Percentiles rank a stretch among this genome's conserved stretches.
These are phyloP conservation scores for Saitozyma podzolica DNA, from an alignment of 768 basidiomycete genomes.

Conservation along the genomic window DNA sequence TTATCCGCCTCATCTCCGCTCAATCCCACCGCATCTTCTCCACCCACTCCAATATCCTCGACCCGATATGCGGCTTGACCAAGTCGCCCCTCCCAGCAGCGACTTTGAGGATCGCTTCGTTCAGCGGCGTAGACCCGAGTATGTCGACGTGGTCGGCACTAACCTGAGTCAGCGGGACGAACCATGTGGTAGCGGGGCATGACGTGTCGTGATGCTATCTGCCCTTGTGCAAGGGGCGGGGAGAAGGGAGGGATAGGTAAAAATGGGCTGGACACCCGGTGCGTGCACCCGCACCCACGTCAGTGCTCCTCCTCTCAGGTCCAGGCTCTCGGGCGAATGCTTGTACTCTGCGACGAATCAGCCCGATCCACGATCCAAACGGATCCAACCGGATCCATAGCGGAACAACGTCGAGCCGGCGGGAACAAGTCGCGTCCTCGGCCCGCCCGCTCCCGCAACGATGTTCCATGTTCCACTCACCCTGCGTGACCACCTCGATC, in stretches of 20 bases:
- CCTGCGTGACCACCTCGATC: conserved; percentile 80
- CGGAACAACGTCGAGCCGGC: not conserved
- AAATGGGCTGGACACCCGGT: not conserved
- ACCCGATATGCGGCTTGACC: conserved; percentile 65
- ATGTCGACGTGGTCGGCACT: conserved; percentile 78
- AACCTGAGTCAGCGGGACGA: not conserved
- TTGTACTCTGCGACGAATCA: conserved; percentile 47
- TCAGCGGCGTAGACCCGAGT: conserved; percentile 72
- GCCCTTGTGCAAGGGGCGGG: not conserved
- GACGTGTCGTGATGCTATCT: not conserved
- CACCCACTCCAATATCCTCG: conserved; percentile 74
- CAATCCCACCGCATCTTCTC: conserved; percentile 74
- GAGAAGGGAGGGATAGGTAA: not conserved
- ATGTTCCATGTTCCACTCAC: conserved; percentile 52
- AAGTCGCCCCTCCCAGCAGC: conserved; percentile 76
- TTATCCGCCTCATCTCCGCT: conserved; percentile 1
- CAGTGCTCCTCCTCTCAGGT: conserved; percentile 83
- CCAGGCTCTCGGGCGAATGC: conserved; percentile 71
- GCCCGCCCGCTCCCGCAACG: no score
- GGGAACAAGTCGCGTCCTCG: not conserved
- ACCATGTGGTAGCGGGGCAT: not conserved
- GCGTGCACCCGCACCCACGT: conserved; percentile 57
- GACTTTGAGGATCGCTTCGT: conserved; percentile 86
- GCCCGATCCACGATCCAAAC: not conserved
- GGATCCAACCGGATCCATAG: not conserved